Evolutionary conservation across 1,284 basidiomycete species (phyloP).

Genomic region (Fistulinella cinereoalba): DNA sequence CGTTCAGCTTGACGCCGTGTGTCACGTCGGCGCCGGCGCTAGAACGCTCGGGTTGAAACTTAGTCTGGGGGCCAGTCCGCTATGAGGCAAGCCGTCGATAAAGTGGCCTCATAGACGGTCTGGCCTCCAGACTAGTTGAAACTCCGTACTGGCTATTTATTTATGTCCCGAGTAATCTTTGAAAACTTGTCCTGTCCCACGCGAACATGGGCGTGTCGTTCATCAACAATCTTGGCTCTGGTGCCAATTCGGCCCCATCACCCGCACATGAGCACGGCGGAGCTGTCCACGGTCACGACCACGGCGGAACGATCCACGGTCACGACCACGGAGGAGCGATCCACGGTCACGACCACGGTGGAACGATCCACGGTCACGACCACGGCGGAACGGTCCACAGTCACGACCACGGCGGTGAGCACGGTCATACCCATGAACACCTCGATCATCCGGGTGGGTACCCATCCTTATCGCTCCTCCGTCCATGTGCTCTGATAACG

Average conservation of each 20-base stretch:
- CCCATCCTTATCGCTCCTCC: neutral
- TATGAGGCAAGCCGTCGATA: no score
- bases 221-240: constrained; percentile 58
- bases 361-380: constrained; percentile 3
- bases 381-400: constrained; percentile 14
- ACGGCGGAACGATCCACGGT: constrained; percentile 72
- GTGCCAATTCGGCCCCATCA: constrained; percentile 32
- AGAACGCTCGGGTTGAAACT: no score
- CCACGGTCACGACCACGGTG: constrained; percentile 43
- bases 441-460: constrained; percentile 80
- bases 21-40: neutral
- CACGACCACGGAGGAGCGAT: constrained; percentile 82
- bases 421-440: constrained; percentile 90
- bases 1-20: neutral
- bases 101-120: no score
- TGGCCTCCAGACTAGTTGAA: no score
- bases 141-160: no score
- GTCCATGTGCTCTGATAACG: constrained; percentile 6
- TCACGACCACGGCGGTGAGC: constrained; percentile 57
- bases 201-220: constrained; percentile 60
- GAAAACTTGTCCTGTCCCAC: neutral
- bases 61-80: no score
- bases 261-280: constrained; percentile 26
- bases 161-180: no score
- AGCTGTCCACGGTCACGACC: constrained; percentile 36